Percentiles rank a stretch among this genome's conserved stretches.
Evolutionary conservation across 2,329 filamentous ascomycete genomes (phyloP).

Genomic region (Colletotrichum siamense): DNA sequence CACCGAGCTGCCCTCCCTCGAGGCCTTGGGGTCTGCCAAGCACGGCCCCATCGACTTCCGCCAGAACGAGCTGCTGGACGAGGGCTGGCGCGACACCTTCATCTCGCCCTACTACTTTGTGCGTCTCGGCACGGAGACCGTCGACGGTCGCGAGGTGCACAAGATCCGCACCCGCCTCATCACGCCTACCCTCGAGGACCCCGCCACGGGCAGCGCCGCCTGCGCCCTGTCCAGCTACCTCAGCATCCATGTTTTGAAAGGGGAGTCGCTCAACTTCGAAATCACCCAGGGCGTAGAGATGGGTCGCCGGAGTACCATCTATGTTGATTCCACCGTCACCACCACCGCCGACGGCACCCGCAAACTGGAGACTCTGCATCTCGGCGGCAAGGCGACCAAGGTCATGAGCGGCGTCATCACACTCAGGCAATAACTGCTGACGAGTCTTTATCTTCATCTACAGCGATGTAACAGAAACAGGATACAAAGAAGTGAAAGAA

Average conservation of each 20-base stretch:
- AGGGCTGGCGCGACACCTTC: conserved; percentile 61
- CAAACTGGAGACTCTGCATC: conserved; percentile 2
- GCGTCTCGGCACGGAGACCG: background rate
- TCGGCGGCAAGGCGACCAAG: conserved; percentile 11
- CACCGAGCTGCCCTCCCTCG: conserved; percentile 64
- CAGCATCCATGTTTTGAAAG: conserved; percentile 44
- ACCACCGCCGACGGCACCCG: background rate
- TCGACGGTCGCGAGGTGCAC: conserved; percentile 2
- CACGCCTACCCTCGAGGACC: conserved; percentile 56
- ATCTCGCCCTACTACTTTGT: conserved; percentile 67
- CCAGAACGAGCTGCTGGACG: conserved; percentile 46
- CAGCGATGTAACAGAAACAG: background rate
- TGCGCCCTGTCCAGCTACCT: conserved; percentile 62
- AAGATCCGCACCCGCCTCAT: conserved; percentile 68
- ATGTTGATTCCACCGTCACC: background rate
- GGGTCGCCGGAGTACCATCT: conserved; percentile 17
- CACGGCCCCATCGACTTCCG: conserved; percentile 37
- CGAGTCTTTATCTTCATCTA: background rate
- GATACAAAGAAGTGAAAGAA: background rate
- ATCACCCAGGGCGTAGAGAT: conserved; percentile 24
- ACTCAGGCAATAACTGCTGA: background rate
- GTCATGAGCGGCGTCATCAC: conserved; percentile 18
- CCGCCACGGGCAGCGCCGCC: conserved; percentile 68
- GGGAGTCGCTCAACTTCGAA: conserved; percentile 21
- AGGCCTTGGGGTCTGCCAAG: conserved; percentile 54